Evolutionary conservation across 352 stramenopile species (phyloP), one percentile per base, ranked within the genome.

Genomic region (Globisporangium paddicum): DNA sequence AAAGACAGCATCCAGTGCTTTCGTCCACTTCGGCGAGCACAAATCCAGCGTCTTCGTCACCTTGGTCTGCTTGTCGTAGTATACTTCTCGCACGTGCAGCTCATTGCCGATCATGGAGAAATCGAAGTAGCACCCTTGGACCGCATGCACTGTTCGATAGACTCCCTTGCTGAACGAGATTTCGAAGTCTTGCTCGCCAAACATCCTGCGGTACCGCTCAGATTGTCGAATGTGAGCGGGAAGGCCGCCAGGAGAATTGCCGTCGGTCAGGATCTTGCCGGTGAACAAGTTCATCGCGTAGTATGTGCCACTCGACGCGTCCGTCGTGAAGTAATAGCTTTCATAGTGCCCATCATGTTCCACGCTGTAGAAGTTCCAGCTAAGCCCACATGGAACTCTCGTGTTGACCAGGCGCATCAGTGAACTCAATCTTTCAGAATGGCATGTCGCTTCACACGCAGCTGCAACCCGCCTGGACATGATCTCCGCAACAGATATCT

Each of bases 271-370:
- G 3, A 87, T 63, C 2, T 56, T 45, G 0, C 79, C 77, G 1
- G 64, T 74, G 18, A 84, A 77, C 25, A 87, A n/a, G 35, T 88
- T 87, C 10, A 87, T 52, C 1, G 71, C 60, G 30, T 82, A 86
- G 10, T 71, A 63, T 0, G 56, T 67, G 52, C 47, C 37, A 14
- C 21, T 66, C 0, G 19, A 1, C 5, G 44, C 6, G 11, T 79
- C 64, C 13, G 60, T 42, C 9, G 65, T 63, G 38, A 72, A 52
- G 30, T 71, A 84, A 19, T 64, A 82, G 49, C 50, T 79, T 7
- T 57, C 61, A 7, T 68, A 63, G 4, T 67, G 41, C 0, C 32
- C 30, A 9, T 16, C 32, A 0, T 28, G 18, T 28, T 13, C 50
- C 40, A n/a, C n/a, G n/a, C n/a, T n/a, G 2, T 34, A 44, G 28